phyloP scores from a whole-genome alignment of 1,284 basidiomycete genomes.

The Gymnopus androsaceus region DNA sequence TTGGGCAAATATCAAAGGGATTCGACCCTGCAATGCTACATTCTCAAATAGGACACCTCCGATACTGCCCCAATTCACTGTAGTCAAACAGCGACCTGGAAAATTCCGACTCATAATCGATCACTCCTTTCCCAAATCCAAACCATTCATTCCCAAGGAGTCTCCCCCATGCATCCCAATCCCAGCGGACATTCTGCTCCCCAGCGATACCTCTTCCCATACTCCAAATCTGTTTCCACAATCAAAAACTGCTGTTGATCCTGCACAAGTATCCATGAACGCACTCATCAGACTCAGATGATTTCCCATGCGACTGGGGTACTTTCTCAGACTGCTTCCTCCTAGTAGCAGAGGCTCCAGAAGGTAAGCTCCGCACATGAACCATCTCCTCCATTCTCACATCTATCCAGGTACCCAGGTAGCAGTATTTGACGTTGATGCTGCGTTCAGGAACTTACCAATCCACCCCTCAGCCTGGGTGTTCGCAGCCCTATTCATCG shows the following conservation, averaged over 20 bases:
- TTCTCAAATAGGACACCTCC: background rate
- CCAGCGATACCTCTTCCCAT: too few relatives aligned
- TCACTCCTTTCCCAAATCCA: constrained; percentile 6
- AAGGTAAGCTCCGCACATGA: background rate
- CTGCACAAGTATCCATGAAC: constrained; percentile 6
- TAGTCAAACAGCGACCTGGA: background rate
- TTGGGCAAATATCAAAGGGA: background rate
- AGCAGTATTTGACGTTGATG: constrained; percentile 24
- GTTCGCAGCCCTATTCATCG: constrained; percentile 18
- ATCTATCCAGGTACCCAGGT: constrained; percentile 26
- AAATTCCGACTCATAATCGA: constrained; percentile 6
- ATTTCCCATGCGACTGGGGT: constrained; percentile 9
- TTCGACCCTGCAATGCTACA: background rate
- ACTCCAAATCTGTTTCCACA: too few relatives aligned
- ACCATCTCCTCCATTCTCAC: background rate
- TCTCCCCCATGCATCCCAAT: too few relatives aligned
- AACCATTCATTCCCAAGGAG: too few relatives aligned
- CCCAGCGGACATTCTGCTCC: too few relatives aligned
- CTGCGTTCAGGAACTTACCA: constrained; percentile 24
- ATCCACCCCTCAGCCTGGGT: constrained; percentile 18
- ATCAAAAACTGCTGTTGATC: too few relatives aligned
- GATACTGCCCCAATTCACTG: constrained; percentile 2
- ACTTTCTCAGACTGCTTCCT: constrained; percentile 13
- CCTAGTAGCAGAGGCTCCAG: constrained; percentile 9
- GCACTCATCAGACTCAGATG: constrained; percentile 9